Evolutionary conservation across 2,329 filamentous ascomycete genomes (phyloP).

Genomic region (Chaetomium strumarium): DNA sequence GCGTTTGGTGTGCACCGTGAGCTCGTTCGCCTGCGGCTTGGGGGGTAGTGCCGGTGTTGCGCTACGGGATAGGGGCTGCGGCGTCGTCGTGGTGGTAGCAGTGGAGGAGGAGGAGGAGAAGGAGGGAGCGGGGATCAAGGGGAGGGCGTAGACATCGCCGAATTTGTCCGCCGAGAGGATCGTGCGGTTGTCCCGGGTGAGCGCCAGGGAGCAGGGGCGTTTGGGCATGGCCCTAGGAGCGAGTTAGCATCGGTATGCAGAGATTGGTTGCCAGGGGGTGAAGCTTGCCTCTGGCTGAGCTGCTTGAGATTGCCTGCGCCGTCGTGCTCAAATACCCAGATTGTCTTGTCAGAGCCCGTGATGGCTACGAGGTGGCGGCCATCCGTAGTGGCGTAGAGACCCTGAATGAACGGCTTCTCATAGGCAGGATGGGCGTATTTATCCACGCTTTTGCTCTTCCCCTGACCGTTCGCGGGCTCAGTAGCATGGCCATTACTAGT

Average conservation of each 20-base stretch:
- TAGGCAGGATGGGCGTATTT: constrained; percentile 32
- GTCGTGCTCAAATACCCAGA: constrained; percentile 73
- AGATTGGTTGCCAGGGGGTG: not conserved
- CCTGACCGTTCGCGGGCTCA: constrained; percentile 29
- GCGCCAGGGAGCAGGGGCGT: constrained; percentile 68
- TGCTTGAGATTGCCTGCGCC: constrained; percentile 55
- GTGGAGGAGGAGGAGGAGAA: constrained; percentile 16
- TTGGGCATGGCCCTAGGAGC: constrained; percentile 72
- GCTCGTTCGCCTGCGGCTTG: constrained; percentile 49
- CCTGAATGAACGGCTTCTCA: constrained; percentile 60
- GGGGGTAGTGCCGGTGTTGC: constrained; percentile 23
- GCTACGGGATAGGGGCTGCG: constrained; percentile 11
- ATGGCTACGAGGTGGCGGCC: constrained; percentile 67
- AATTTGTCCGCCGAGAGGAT: constrained; percentile 92
- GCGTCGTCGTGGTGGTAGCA: constrained; percentile 22
- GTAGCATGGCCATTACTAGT: constrained; percentile 13
- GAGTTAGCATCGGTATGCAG: constrained; percentile 3
- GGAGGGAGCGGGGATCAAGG: constrained; percentile 47
- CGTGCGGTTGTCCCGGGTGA: constrained; percentile 63
- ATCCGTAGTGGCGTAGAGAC: constrained; percentile 58
- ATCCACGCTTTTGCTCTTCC: constrained; percentile 33
- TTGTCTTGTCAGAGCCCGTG: constrained; percentile 84
- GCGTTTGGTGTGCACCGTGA: constrained; percentile 59
- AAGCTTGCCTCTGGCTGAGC: constrained; percentile 62
- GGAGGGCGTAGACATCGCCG: constrained; percentile 88